Evolutionary conservation across 2,329 filamentous ascomycete genomes (phyloP).

Genomic region (Sordariomycetes sp.): DNA sequence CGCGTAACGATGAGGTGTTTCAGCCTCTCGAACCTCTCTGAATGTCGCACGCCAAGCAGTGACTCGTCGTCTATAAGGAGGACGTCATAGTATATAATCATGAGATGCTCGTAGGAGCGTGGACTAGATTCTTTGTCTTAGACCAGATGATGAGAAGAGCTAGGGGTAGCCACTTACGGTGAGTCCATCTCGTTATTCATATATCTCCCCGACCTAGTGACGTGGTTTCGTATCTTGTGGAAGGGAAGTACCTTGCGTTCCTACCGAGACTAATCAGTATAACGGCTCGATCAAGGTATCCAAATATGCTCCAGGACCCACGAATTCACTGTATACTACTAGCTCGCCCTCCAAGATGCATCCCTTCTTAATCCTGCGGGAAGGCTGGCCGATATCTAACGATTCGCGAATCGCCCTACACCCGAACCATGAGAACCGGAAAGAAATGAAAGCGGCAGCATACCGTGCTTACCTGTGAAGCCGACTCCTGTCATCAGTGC

Average conservation of each 20-base stretch:
- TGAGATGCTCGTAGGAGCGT: slow-evolving; percentile 41
- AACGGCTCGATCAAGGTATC: not conserved
- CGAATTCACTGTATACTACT: slow-evolving; percentile 61
- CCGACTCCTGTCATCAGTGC: slow-evolving; percentile 56
- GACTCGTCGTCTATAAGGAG: slow-evolving; percentile 43
- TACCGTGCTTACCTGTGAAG: slow-evolving; percentile 39
- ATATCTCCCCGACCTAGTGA: slow-evolving; percentile 60
- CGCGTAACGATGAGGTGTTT: slow-evolving; percentile 38
- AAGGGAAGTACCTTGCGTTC: slow-evolving; percentile 60
- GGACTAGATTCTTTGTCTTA: slow-evolving; percentile 22
- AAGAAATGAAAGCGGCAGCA: not conserved
- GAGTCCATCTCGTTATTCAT: slow-evolving; percentile 61
- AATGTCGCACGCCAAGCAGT: slow-evolving; percentile 39
- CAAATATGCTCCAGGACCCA: slow-evolving; percentile 13
- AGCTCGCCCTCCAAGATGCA: slow-evolving; percentile 82
- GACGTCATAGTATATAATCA: slow-evolving; percentile 52
- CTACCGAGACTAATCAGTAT: slow-evolving; percentile 13
- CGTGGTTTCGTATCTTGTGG: slow-evolving; percentile 72
- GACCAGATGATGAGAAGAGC: no score
- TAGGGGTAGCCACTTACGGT: slow-evolving; percentile 30
- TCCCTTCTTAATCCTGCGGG: slow-evolving; percentile 47
- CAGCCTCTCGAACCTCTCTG: slow-evolving; percentile 50
- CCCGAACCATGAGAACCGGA: slow-evolving; percentile 7
- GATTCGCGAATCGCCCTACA: slow-evolving; percentile 48
- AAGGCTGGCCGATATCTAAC: slow-evolving; percentile 46